Evolutionary conservation across 164 flowering plant genomes (phyloP).

Genomic region (Umbellularia californica): DNA sequence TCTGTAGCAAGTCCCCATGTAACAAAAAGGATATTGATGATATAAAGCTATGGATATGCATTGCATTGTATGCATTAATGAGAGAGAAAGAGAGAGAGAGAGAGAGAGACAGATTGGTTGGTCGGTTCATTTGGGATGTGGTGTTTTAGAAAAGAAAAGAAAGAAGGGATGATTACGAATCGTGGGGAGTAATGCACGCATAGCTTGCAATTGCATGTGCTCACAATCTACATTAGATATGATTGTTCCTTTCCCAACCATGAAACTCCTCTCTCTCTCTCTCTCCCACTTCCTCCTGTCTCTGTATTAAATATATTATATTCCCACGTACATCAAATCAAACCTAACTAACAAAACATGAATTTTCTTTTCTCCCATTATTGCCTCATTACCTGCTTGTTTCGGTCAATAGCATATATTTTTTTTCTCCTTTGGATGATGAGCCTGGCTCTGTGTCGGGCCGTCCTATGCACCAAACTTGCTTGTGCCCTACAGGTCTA

Average conservation of each 20-base stretch:
- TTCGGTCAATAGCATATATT: too few species aligned
- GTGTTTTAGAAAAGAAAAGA: conserved; percentile 3
- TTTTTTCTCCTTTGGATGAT: too few species aligned
- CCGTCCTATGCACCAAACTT: too few species aligned
- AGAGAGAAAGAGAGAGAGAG: too few species aligned
- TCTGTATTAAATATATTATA: conserved; percentile 8
- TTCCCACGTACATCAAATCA: not conserved
- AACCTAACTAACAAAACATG: not conserved
- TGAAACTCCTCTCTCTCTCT: not conserved
- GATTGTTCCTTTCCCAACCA: conserved; percentile 20
- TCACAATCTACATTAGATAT: conserved; percentile 50
- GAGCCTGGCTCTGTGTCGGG: too few species aligned
- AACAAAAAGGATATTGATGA: too few species aligned
- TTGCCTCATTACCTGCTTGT: too few species aligned
- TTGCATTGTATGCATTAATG: too few species aligned
- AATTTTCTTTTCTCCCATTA: not conserved
- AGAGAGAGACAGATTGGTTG: not conserved
- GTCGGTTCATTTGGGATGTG: conserved; percentile 1
- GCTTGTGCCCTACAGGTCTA: too few species aligned
- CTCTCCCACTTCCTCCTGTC: conserved; percentile 22
- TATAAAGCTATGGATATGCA: too few species aligned
- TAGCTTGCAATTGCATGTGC: conserved; percentile 55
- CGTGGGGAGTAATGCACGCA: conserved; percentile 29
- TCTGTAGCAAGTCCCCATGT: not conserved
- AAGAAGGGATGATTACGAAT: conserved; percentile 27